These are phyloP conservation scores for Neopestalotiopsis sp. DNA, from an alignment of 2,329 filamentous ascomycete genomes.

Conservation along the genomic window DNA sequence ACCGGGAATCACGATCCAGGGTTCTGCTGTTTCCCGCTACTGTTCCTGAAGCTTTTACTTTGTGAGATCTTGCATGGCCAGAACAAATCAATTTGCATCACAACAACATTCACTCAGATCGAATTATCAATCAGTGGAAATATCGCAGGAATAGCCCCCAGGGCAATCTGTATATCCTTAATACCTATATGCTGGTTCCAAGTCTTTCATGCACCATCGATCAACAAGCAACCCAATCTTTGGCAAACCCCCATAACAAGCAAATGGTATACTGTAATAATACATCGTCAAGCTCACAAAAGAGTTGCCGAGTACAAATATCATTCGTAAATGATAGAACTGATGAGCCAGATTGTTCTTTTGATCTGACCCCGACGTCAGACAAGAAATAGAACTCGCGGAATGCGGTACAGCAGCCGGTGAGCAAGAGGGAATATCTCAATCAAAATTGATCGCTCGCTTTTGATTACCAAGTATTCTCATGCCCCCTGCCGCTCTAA, in stretches of 20 bases:
- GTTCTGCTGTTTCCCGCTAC: slow-evolving; percentile 42
- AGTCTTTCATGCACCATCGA: background rate
- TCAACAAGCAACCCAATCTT: background rate
- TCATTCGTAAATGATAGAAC: background rate
- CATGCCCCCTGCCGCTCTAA: background rate
- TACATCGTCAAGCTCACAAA: background rate
- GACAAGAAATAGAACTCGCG: background rate
- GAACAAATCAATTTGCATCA: no score
- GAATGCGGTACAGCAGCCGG: background rate
- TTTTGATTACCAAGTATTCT: background rate
- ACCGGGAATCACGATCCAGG: slow-evolving; percentile 36
- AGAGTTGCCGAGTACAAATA: slow-evolving; percentile 1
- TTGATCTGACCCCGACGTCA: background rate
- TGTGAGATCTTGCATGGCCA: slow-evolving; percentile 20
- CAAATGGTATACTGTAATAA: slow-evolving; percentile 14
- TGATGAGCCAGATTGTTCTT: slow-evolving; percentile 1
- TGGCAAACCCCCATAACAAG: background rate
- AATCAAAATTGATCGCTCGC: background rate
- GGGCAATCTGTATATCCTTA: background rate
- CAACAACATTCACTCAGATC: no score
- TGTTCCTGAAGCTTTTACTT: slow-evolving; percentile 32
- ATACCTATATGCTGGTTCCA: background rate
- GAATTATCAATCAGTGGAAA: background rate
- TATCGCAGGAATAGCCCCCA: slow-evolving; percentile 1
- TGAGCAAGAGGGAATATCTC: background rate